These are phyloP conservation scores for Cyclotella baltica DNA, from an alignment of 108 stramenopile species.

Conservation along the genomic window DNA sequence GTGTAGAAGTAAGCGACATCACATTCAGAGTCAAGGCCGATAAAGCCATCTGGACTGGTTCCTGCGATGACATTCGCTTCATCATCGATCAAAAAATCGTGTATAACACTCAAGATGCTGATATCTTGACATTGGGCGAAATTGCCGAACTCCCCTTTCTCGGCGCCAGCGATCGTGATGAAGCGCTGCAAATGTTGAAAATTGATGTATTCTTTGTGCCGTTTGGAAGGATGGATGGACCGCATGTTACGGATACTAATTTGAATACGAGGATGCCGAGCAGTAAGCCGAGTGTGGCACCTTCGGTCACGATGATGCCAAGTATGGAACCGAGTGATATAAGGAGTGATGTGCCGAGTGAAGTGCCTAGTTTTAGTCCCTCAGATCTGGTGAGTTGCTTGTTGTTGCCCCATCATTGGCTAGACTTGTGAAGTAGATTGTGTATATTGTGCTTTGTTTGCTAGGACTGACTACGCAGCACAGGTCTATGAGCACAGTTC, in stretches of 20 bases:
- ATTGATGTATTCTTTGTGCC: not conserved
- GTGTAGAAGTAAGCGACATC: not conserved
- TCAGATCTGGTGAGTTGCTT: constrained; percentile 8
- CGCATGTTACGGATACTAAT: not conserved
- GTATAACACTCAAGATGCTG: not conserved
- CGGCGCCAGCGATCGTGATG: not conserved
- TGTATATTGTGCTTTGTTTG: no score
- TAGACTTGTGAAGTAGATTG: no score
- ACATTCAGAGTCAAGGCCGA: constrained; percentile 1
- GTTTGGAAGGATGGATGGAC: not conserved
- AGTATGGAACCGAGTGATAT: not conserved
- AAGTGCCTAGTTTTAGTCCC: not conserved
- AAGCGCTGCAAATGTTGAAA: not conserved
- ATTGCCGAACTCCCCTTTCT: not conserved
- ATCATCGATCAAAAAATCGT: constrained; percentile 1
- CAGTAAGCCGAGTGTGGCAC: not conserved
- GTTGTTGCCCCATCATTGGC: no score
- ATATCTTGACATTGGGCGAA: not conserved
- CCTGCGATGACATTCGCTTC: not conserved
- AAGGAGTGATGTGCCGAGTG: not conserved
- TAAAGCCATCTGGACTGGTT: not conserved
- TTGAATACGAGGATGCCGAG: constrained; percentile 3
- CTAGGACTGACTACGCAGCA: no score
- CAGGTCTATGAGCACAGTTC: not conserved
- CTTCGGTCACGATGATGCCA: not conserved